Evolutionary conservation across 306 rosid species (phyloP).

Genomic region (Trichosanthes truncata): DNA sequence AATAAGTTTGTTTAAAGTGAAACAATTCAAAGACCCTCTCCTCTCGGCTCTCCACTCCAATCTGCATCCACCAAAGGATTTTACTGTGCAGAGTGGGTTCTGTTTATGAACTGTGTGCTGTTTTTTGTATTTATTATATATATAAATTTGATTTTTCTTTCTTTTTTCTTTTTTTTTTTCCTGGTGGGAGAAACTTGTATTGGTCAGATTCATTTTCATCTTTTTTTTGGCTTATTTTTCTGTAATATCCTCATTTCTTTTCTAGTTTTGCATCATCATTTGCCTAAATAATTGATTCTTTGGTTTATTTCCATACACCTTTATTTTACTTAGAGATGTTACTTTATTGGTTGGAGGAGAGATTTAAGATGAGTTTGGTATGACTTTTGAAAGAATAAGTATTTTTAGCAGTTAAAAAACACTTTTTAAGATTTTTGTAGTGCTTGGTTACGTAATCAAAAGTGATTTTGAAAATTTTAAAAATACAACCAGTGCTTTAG

Average conservation of each 20-base stretch:
- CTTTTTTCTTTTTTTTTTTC: too few species aligned
- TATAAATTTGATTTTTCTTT: neutral
- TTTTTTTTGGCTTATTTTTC: neutral
- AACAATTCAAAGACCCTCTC: neutral
- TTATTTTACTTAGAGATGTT: neutral
- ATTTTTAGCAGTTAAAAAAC: too few species aligned
- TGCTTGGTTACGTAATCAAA: too few species aligned
- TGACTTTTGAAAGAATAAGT: too few species aligned
- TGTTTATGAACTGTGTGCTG: neutral
- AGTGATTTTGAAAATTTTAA: too few species aligned
- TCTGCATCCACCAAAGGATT: neutral
- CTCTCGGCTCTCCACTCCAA: too few species aligned
- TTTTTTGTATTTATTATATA: neutral
- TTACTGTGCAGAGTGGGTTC: neutral
- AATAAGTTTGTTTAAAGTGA: neutral
- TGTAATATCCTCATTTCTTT: neutral
- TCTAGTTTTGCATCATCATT: neutral
- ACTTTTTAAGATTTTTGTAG: too few species aligned
- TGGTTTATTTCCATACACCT: neutral
- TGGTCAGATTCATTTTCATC: neutral
- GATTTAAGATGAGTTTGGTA: too few species aligned
- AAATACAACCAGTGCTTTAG: too few species aligned
- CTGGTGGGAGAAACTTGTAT: neutral
- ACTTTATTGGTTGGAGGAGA: too few species aligned
- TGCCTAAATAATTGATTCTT: neutral